A percentile compares a stretch with the other conserved stretches of the same genome.
phyloP scores from a whole-genome alignment of 306 rosid species.

The Castanea mollissima region DNA sequence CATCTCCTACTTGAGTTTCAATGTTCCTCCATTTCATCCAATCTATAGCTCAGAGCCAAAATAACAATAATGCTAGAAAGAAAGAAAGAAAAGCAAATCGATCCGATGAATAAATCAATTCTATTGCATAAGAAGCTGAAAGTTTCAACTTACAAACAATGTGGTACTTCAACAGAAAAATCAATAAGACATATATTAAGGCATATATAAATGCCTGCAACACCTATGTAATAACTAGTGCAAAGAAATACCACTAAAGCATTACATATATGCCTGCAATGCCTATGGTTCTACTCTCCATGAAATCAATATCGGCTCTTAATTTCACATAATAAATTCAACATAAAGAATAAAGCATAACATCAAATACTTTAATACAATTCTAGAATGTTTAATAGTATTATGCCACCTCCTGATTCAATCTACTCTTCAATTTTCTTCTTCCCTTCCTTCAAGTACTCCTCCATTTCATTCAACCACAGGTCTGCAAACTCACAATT shows the following conservation, averaged over 20 bases:
- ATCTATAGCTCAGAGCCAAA: background rate
- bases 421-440: constrained; percentile 32
- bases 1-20: background rate
- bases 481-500: constrained; percentile 68
- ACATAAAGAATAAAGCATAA: constrained; percentile 28
- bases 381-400: background rate
- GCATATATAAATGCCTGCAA: background rate
- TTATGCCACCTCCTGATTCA: background rate
- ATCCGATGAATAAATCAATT: background rate
- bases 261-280: constrained; percentile 16
- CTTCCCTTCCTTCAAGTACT: constrained; percentile 34
- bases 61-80: background rate
- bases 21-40: background rate
- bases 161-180: background rate
- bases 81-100: background rate
- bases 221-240: background rate
- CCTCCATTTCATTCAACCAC: constrained; percentile 62
- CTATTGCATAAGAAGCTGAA: background rate
- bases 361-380: background rate
- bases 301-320: constrained; percentile 10
- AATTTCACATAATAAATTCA: constrained; percentile 24
- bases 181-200: background rate
- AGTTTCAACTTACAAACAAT: background rate
- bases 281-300: constrained; percentile 19
- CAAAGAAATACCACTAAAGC: background rate